Evolutionary conservation across 495 filamentous ascomycete species (phyloP), one percentile per base, ranked within the genome.

Genomic region (Podospora australis): DNA sequence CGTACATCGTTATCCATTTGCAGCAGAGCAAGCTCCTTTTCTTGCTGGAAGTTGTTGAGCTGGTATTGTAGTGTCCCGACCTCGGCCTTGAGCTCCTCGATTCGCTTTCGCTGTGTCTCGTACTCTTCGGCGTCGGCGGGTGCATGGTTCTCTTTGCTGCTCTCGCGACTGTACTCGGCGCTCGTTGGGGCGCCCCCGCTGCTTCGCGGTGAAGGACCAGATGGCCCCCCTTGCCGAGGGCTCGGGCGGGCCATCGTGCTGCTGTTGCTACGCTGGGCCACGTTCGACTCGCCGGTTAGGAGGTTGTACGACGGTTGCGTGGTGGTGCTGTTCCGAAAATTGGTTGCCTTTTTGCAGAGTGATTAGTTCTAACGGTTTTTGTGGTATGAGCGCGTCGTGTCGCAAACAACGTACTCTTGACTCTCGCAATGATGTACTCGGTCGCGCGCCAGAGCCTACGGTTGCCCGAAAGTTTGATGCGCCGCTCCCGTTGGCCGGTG

Each of bases 1-100:
- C 89, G 77, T 17, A 94, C 62, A 55, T 96, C 90, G 55, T 88
- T 86, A 46, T 94, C 87, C 57, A 88, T 83, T 45, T 84, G 79
- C 9, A 96, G 67, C 2, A 73, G 75, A 43, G 81, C 68, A 39
- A 96, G 70, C 32, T 94, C 90, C 53, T 87, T 82, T 61, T 96
- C 92, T 46, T 95, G 88, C 53, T 88, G 90, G 51, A 88, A 71
- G 71, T 59, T 91, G 75, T 65, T 72, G 20, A 77, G 64, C 6
- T 69, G 71, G 53, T 77, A 78, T n/a, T 67, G 69, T 43, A 79
- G 60, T 0, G 71, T 78, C 35, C 72, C 75, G 5, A 78, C 52
- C 39, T 79, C 77, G 25, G 75, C 76, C 53, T 77, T 78, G 24
- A 78, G 64, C 54, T 78, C 74, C 45, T 78, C 74, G 50, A 78